Evolutionary conservation across 257 asterid genomes (phyloP).

Genomic region (Lantana camara): DNA sequence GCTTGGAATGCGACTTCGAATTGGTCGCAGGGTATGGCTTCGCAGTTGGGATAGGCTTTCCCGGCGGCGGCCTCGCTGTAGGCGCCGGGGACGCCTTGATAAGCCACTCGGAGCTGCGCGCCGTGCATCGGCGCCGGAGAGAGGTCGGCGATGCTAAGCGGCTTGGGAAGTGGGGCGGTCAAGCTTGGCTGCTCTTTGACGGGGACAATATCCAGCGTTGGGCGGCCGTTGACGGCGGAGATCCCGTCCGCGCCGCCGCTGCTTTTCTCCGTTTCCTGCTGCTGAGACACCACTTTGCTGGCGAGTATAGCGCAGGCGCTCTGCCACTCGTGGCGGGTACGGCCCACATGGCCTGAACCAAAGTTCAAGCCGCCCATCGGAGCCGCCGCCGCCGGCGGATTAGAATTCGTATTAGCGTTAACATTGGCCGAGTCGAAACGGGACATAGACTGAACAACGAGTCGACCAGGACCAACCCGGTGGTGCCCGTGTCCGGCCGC

Average conservation of each 20-base stretch:
- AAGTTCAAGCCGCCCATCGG: slow-evolving; percentile 8
- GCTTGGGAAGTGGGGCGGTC: slow-evolving; percentile 49
- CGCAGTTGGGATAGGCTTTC: slow-evolving; percentile 82
- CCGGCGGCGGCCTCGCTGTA: slow-evolving; percentile 99
- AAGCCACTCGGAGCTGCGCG: slow-evolving; percentile 79
- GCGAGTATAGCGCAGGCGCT: slow-evolving; percentile 91
- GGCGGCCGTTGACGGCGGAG: slow-evolving; percentile 71
- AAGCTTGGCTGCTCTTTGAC: slow-evolving; percentile 29
- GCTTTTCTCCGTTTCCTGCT: slow-evolving; percentile 63
- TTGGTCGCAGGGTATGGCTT: slow-evolving; percentile 96
- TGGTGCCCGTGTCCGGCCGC: slow-evolving; percentile 20
- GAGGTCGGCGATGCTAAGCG: slow-evolving; percentile 71
- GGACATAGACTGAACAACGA: slow-evolving; percentile 33
- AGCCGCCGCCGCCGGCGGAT: slow-evolving; percentile 13
- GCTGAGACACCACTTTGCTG: slow-evolving; percentile 79
- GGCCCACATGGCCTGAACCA: slow-evolving; percentile 48
- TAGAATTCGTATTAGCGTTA: slow-evolving; percentile 3
- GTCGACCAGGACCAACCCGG: slow-evolving; percentile 29
- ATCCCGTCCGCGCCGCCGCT: slow-evolving; percentile 53
- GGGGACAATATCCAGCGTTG: slow-evolving; percentile 64
- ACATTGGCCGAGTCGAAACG: slow-evolving; percentile 47
- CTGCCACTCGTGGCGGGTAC: slow-evolving; percentile 86
- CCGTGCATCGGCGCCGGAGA: slow-evolving; percentile 95
- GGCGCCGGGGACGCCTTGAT: slow-evolving; percentile 97
- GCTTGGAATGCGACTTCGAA: slow-evolving; percentile 96